These are phyloP conservation scores for Euphorbia schlechtendalii DNA, from an alignment of 441 rosid genomes.

Conservation along the genomic window DNA sequence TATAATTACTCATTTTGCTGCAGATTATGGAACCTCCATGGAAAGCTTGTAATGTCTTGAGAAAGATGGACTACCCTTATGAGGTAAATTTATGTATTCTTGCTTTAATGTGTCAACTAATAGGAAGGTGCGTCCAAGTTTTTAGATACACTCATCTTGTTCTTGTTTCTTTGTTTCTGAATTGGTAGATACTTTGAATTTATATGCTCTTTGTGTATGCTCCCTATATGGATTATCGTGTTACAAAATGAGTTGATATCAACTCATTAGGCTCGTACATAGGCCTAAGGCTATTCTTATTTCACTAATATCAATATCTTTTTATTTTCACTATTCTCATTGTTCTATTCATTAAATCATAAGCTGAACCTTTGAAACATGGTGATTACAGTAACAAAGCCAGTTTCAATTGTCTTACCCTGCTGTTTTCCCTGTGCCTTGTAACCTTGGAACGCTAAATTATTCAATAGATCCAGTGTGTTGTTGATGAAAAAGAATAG, in stretches of 20 bases:
- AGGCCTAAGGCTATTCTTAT: no score
- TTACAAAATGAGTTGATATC: neutral
- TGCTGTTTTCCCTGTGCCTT: neutral
- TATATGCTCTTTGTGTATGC: neutral
- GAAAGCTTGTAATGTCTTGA: constrained; percentile 73
- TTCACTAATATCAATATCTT: neutral
- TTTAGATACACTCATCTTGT: constrained; percentile 7
- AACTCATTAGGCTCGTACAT: neutral
- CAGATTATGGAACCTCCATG: constrained; percentile 98
- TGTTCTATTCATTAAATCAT: neutral
- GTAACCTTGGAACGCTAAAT: neutral
- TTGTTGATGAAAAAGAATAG: neutral
- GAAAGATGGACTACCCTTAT: constrained; percentile 89
- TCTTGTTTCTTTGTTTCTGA: neutral
- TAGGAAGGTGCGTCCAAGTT: neutral
- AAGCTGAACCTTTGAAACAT: neutral
- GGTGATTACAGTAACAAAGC: neutral
- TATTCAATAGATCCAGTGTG: neutral
- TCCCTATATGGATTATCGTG: neutral
- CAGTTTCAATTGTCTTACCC: neutral
- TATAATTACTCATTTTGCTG: constrained; percentile 16
- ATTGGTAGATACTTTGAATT: neutral
- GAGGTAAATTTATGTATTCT: constrained; percentile 44
- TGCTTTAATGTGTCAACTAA: constrained; percentile 4
- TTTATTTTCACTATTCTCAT: neutral